A percentile compares a stretch with the other conserved stretches of the same genome.
phyloP scores from a whole-genome alignment of 192 early-diverging fungal species.

The Radiomyces spectabilis region DNA sequence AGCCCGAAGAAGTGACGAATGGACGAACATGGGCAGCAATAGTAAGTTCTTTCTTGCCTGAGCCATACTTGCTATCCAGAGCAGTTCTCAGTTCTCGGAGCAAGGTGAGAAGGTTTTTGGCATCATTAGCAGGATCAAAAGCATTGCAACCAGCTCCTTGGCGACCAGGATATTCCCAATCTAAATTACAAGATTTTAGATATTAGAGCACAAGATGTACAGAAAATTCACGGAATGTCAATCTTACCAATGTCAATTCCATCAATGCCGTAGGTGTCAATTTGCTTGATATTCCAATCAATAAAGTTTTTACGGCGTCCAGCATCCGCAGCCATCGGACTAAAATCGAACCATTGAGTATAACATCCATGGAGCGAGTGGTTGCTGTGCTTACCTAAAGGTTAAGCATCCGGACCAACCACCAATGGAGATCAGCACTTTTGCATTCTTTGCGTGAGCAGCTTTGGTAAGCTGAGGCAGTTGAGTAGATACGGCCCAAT shows the following conservation, averaged over 20 bases:
- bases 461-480: constrained; percentile 34
- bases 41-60: constrained; percentile 44
- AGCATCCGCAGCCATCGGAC: constrained; percentile 38
- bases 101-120: constrained; percentile 51
- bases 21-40: constrained; percentile 56
- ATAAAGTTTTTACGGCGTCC: constrained; percentile 38
- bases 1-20: constrained; percentile 43
- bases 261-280: constrained; percentile 49
- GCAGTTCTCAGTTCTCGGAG: constrained; percentile 48
- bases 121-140: constrained; percentile 48
- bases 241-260: constrained; percentile 65
- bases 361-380: neutral
- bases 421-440: constrained; percentile 57
- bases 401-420: constrained; percentile 59
- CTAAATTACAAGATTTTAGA: constrained; percentile 5
- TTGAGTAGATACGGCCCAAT: constrained; percentile 18
- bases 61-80: constrained; percentile 31
- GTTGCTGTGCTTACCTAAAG: constrained; percentile 12
- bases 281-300: constrained; percentile 38
- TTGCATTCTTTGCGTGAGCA: constrained; percentile 37
- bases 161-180: constrained; percentile 62
- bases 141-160: constrained; percentile 51
- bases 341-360: constrained; percentile 26
- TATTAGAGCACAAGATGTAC: neutral
- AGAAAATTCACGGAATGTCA: neutral